phyloP scores from a whole-genome alignment of 306 rosid genomes.

The Corylus avellana region DNA sequence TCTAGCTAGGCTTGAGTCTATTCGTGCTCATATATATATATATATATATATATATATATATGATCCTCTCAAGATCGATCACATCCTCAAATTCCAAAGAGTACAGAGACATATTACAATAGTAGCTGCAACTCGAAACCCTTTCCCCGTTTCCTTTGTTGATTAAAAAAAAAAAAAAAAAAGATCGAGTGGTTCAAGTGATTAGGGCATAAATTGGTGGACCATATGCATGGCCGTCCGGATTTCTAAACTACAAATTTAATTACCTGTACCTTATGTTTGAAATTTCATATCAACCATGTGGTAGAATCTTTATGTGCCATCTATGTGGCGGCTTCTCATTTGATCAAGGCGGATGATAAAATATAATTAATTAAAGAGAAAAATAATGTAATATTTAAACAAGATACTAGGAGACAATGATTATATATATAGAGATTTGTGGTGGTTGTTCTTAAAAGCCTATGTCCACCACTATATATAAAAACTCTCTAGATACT shows the following conservation, averaged over 20 bases:
- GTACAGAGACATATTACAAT: conserved; percentile 32
- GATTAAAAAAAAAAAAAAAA: no score
- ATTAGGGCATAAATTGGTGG: conserved; percentile 38
- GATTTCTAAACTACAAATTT: not conserved
- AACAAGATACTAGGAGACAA: no score
- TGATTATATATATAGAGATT: no score
- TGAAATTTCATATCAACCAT: not conserved
- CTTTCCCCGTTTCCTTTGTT: no score
- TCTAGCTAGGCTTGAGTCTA: conserved; percentile 37
- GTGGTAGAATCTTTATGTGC: conserved; percentile 9
- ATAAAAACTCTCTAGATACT: no score
- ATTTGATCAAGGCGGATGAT: not conserved
- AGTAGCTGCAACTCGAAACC: conserved; percentile 29
- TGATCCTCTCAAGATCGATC: conserved; percentile 31
- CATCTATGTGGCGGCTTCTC: not conserved
- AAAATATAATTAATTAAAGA: no score
- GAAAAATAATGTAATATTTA: no score
- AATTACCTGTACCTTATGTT: not conserved
- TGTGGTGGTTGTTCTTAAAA: no score
- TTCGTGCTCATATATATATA: conserved; percentile 18
- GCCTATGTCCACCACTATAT: no score
- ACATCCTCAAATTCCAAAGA: conserved; percentile 20
- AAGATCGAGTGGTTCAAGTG: conserved; percentile 36
- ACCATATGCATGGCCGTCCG: not conserved
- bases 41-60: conserved; percentile 5